Conservation (phyloP, 2,329 filamentous ascomycete species). For the Teratosphaeriaceae sp. region DNA sequence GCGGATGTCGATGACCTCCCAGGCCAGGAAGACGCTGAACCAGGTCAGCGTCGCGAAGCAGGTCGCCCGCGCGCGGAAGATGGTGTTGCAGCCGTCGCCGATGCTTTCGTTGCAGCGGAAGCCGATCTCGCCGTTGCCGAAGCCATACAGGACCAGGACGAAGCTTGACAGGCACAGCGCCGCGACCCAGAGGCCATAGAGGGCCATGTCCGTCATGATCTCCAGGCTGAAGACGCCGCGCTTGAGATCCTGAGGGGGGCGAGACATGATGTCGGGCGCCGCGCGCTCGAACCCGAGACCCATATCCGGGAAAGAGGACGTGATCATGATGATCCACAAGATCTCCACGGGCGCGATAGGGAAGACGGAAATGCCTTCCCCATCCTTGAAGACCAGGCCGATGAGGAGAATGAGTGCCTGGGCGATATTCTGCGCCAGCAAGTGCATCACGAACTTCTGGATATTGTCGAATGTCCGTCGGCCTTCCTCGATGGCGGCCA, state of each 20-base stretch:
- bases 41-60: conserved; percentile 69
- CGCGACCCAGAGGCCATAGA: conserved; percentile 75
- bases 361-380: conserved; percentile 67
- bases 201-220: conserved; percentile 70
- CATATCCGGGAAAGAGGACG: conserved; percentile 80
- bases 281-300: conserved; percentile 76
- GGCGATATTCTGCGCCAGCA: conserved; percentile 95
- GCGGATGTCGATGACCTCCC: conserved; percentile 69
- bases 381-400: conserved; percentile 75
- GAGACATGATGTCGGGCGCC: conserved; percentile 67
- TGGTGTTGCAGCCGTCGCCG: conserved; percentile 49
- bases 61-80: conserved; percentile 66
- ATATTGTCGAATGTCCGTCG: conserved; percentile 43
- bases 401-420: conserved; percentile 76
- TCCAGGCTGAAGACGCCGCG: conserved; percentile 70
- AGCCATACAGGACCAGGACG: conserved; percentile 57
- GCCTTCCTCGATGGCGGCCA: conserved; percentile 41
- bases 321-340: conserved; percentile 93
- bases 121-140: conserved; percentile 47
- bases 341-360: conserved; percentile 81
- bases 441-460: conserved; percentile 59
- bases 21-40: conserved; percentile 50
- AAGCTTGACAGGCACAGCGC: conserved; percentile 56
- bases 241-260: conserved; percentile 65
- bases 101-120: conserved; percentile 55